phyloP scores from a whole-genome alignment of 2,329 filamentous ascomycete species.

The Colletotrichum graminicola region DNA sequence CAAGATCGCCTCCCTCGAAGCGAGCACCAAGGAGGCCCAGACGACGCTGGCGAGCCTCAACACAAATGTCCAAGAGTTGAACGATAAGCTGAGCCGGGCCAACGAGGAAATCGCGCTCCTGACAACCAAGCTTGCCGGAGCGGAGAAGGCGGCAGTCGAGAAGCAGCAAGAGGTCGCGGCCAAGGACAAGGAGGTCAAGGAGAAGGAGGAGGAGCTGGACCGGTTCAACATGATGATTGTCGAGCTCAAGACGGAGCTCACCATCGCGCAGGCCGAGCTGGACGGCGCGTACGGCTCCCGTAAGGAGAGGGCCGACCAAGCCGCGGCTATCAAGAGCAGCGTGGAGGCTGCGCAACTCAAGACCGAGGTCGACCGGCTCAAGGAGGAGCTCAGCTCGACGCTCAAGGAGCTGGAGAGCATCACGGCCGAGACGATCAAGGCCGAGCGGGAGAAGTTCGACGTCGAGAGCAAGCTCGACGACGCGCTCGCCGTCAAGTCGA shows the following conservation, averaged over 20 bases:
- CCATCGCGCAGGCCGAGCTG: conserved; percentile 71
- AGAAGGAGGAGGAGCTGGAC: conserved; percentile 65
- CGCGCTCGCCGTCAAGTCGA: conserved; percentile 50
- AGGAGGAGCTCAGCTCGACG: conserved; percentile 63
- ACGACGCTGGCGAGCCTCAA: conserved; percentile 50
- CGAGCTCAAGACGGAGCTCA: conserved; percentile 72
- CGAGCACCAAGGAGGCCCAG: conserved; percentile 54
- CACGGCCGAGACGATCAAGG: conserved; percentile 63
- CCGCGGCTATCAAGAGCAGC: conserved; percentile 65
- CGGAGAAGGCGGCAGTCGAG: conserved; percentile 47
- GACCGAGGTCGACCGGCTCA: conserved; percentile 62
- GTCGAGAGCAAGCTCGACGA: conserved; percentile 59
- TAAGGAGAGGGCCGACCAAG: conserved; percentile 69
- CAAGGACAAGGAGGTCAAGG: conserved; percentile 55
- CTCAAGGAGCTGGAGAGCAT: conserved; percentile 66
- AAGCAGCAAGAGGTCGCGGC: conserved; percentile 59
- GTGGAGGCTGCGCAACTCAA: conserved; percentile 60
- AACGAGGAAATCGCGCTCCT: conserved; percentile 55
- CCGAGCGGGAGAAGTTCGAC: conserved; percentile 64
- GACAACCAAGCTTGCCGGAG: conserved; percentile 51
- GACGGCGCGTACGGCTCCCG: conserved; percentile 72
- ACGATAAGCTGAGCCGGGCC: conserved; percentile 55
- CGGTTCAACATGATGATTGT: conserved; percentile 64
- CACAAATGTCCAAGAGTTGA: conserved; percentile 46
- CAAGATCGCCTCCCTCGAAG: conserved; percentile 56